These are phyloP conservation scores for Kazachstania viticola DNA, from an alignment of 805 yeast genomes.

Conservation along the genomic window DNA sequence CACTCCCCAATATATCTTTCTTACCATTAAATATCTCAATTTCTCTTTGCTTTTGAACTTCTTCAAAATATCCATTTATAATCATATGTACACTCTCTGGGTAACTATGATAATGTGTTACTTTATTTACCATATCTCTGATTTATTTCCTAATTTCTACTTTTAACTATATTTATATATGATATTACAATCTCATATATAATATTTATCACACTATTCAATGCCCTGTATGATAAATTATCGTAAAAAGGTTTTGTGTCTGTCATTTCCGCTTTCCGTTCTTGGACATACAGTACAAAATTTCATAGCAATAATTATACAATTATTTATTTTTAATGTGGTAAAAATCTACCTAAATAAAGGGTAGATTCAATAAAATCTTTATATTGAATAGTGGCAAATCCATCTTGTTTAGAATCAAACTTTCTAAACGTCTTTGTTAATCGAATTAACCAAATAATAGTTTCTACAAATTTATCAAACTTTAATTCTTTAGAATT, in stretches of 20 bases:
- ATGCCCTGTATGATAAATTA: too few species aligned
- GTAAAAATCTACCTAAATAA: slow-evolving; percentile 27
- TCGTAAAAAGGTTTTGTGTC: too few species aligned
- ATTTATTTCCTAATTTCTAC: too few species aligned
- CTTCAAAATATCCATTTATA: not conserved
- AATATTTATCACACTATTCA: too few species aligned
- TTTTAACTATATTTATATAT: too few species aligned
- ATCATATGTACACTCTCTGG: slow-evolving; percentile 1
- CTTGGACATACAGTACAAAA: too few species aligned
- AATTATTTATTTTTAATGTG: too few species aligned
- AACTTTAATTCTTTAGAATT: slow-evolving; percentile 42
- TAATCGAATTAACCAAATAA: slow-evolving; percentile 63
- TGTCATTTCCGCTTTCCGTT: too few species aligned
- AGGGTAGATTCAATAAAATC: slow-evolving; percentile 48
- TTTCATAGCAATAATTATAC: too few species aligned
- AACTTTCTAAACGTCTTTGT: slow-evolving; percentile 71
- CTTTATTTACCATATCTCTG: too few species aligned
- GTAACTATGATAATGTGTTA: too few species aligned
- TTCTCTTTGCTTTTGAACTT: not conserved
- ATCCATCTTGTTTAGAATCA: slow-evolving; percentile 65
- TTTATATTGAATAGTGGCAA: slow-evolving; percentile 53
- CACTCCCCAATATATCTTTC: not conserved
- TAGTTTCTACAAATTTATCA: slow-evolving; percentile 71
- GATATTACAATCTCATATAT: too few species aligned
- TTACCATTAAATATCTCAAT: not conserved